phyloP scores from a whole-genome alignment of 139 green algal genomes.

The Tetradesmus obliquus region DNA sequence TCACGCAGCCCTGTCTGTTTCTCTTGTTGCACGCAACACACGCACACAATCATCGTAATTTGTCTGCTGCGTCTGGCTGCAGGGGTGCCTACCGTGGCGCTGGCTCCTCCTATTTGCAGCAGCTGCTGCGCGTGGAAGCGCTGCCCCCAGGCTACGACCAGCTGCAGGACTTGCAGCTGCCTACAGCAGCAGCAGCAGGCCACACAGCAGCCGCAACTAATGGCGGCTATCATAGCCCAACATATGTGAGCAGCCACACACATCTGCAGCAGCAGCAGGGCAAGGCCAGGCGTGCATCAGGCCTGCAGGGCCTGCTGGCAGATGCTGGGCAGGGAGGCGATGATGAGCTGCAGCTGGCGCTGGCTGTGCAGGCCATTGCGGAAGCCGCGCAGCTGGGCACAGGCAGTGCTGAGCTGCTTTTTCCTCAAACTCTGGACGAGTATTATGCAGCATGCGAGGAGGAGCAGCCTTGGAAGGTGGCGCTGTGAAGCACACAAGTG shows the following conservation, averaged over 20 bases:
- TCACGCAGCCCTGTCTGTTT: too few species aligned
- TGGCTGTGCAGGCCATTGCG: slow-evolving; percentile 58
- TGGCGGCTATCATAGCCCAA: not conserved
- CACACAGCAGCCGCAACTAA: not conserved
- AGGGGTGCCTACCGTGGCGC: slow-evolving; percentile 57
- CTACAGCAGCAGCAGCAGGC: not conserved
- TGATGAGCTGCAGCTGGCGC: slow-evolving; percentile 47
- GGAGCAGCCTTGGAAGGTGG: slow-evolving; percentile 70
- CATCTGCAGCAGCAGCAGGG: not conserved
- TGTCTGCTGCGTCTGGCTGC: not conserved
- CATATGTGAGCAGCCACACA: not conserved
- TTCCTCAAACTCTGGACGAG: slow-evolving; percentile 57
- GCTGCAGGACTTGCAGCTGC: not conserved
- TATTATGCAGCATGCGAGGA: slow-evolving; percentile 63
- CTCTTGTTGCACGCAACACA: too few species aligned
- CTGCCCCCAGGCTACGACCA: slow-evolving; percentile 1
- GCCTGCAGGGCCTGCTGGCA: not conserved
- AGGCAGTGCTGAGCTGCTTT: slow-evolving; percentile 58
- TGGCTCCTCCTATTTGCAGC: slow-evolving; percentile 40
- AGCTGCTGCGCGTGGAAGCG: slow-evolving; percentile 27
- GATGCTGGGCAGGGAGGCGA: slow-evolving; percentile 24
- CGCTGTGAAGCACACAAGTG: slow-evolving; percentile 48
- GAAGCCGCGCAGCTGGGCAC: slow-evolving; percentile 77
- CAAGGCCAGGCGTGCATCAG: too few species aligned
- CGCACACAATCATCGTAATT: too few species aligned